These are phyloP conservation scores for Cercospora sp. DNA, from an alignment of 2,329 filamentous ascomycete species.

Conservation along the genomic window DNA sequence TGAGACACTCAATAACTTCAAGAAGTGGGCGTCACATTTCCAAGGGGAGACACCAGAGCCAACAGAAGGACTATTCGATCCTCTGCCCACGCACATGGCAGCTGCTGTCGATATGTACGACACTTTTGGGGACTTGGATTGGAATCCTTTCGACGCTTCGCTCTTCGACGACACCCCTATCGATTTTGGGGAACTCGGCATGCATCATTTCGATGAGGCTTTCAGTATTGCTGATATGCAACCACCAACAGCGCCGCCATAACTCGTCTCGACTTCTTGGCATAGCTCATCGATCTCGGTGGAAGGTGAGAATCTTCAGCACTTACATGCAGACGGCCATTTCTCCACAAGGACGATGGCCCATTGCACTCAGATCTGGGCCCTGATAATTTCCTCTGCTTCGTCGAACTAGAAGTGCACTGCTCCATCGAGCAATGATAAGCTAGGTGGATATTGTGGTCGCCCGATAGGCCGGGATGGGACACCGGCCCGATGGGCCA, in stretches of 20 bases:
- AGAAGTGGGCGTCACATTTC: slow-evolving; percentile 18
- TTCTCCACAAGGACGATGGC: background rate
- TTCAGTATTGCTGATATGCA: slow-evolving; percentile 20
- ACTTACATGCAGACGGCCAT: background rate
- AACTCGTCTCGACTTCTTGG: background rate
- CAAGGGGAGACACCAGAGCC: slow-evolving; percentile 14
- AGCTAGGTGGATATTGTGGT: background rate
- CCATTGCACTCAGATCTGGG: background rate
- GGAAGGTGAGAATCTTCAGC: background rate
- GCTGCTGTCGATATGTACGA: slow-evolving; percentile 12
- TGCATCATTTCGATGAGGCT: slow-evolving; percentile 23
- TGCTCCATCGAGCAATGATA: background rate
- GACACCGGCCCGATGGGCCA: slow-evolving; percentile 8
- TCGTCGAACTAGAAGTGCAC: background rate
- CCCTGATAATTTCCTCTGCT: background rate
- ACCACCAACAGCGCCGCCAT: slow-evolving; percentile 4
- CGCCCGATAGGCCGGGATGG: slow-evolving; percentile 2
- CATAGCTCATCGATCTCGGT: background rate
- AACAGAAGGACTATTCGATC: slow-evolving; percentile 2
- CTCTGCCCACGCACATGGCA: slow-evolving; percentile 2
- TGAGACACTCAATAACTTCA: slow-evolving; percentile 22
- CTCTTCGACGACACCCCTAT: slow-evolving; percentile 20
- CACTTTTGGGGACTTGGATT: slow-evolving; percentile 19
- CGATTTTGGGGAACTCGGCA: slow-evolving; percentile 16
- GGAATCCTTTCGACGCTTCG: slow-evolving; percentile 20